Percentiles rank a stretch among this genome's conserved stretches.
Evolutionary conservation across 2,329 filamentous ascomycete genomes (phyloP).

Genomic region (Hirsutella minnesotensis): DNA sequence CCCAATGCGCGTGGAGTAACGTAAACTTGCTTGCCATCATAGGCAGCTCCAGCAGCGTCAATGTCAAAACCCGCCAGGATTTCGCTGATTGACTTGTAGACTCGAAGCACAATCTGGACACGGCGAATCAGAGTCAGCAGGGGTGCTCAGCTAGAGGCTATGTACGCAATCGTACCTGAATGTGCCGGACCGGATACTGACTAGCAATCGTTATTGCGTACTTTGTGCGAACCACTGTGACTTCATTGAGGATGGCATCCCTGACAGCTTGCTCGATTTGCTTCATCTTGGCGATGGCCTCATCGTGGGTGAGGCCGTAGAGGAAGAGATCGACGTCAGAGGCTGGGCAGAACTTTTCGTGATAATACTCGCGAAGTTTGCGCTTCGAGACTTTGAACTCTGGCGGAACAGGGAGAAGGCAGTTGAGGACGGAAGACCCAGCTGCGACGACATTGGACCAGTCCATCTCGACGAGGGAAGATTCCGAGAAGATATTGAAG

Average conservation of each 20-base stretch:
- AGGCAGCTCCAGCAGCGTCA: slow-evolving; percentile 71
- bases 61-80: slow-evolving; percentile 85
- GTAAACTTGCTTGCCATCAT: slow-evolving; percentile 70
- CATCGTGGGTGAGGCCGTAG: slow-evolving; percentile 64
- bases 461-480: slow-evolving; percentile 60
- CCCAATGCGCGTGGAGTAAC: slow-evolving; percentile 64
- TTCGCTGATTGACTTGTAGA: slow-evolving; percentile 75
- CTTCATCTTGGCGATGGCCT: slow-evolving; percentile 74
- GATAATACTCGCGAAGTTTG: slow-evolving; percentile 61
- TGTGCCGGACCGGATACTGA: slow-evolving; percentile 71
- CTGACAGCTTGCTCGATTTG: slow-evolving; percentile 65
- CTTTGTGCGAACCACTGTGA: slow-evolving; percentile 74
- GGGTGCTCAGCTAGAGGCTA: background rate
- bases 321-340: slow-evolving; percentile 83
- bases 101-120: slow-evolving; percentile 62
- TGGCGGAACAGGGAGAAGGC: slow-evolving; percentile 58
- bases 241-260: slow-evolving; percentile 71
- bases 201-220: slow-evolving; percentile 78
- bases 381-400: slow-evolving; percentile 51
- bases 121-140: background rate
- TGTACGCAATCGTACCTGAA: slow-evolving; percentile 36
- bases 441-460: slow-evolving; percentile 77
- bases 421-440: slow-evolving; percentile 71
- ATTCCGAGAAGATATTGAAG: slow-evolving; percentile 74
- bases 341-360: slow-evolving; percentile 68